Base-by-base conservation (phyloP, 2,329 filamentous ascomycete species). In the Alternaria triticina region DNA sequence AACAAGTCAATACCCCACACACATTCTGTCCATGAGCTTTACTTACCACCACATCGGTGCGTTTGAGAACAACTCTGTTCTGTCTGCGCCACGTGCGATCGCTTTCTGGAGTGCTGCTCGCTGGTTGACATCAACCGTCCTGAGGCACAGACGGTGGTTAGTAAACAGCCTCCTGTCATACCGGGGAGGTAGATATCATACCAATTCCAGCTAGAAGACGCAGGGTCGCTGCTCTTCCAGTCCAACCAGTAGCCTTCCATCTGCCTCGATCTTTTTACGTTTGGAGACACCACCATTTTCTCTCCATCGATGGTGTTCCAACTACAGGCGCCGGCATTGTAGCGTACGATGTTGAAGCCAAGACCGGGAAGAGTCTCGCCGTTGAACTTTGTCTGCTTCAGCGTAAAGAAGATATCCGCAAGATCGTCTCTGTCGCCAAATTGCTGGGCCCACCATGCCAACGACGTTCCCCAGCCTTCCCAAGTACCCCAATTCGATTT, bases 191-290 rank as follows among this genome's bases (percentile, higher is more conserved):
- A 22, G 4, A 2, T 25, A 4, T 27, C 51, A 40, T 44, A 63
- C 61, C 61, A 63, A 11, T 63, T 33, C 61, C 61, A 63, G 23
- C 61, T 63, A 1, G 57, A 20, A 10, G 61, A 63, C 1, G 36
- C 46, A 2, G 57, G 33, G 30, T 61, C 61, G 6, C 20, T 15
- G 22, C 57, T 63, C 13, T 52, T 60, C 61, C 57, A 60, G 20
- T 63, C 61, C 20, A 63, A 6, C 61, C 61, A 63, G 40, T 51
- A 63, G 30, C 61, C 61, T 43, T 63, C 61, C 51, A 63, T 60
- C 23, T 63, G 61, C 17, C 61, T 59, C 12, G 57, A 60, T 4
- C 61, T 60, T 17, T 63, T 63, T 40, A 63, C 25, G 2, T 60
- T 63, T n/a, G 57, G 45, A 3, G 61, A 63, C 28, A 56, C 57